phyloP scores from a whole-genome alignment of 305 asterid species.

The Fraxinus angustifolia region DNA sequence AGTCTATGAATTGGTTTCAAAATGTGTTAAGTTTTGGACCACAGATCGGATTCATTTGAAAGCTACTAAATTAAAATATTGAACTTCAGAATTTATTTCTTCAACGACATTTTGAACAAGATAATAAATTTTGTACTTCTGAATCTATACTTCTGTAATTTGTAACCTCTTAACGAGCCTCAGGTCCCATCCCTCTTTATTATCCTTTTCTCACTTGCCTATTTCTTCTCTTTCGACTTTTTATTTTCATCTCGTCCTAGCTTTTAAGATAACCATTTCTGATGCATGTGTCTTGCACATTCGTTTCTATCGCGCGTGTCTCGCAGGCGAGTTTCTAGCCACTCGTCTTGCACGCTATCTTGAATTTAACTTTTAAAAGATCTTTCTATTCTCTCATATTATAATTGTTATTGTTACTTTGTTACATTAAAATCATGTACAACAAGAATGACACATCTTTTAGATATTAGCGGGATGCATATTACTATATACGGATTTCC shows the following conservation, averaged over 20 bases:
- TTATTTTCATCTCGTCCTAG: not conserved
- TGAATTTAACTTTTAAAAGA: not conserved
- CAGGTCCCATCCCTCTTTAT: slow-evolving; percentile 24
- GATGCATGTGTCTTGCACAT: not conserved
- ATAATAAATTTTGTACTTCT: slow-evolving; percentile 21
- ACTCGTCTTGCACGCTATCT: not conserved
- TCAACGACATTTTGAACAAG: slow-evolving; percentile 27
- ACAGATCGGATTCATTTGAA: slow-evolving; percentile 40
- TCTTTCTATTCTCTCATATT: not conserved
- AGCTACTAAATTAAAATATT: slow-evolving; percentile 30
- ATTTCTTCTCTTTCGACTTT: not conserved
- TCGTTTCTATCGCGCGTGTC: not conserved
- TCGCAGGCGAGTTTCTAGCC: not conserved
- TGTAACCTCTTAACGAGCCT: slow-evolving; percentile 7
- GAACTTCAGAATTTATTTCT: slow-evolving; percentile 33
- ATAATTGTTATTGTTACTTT: not conserved
- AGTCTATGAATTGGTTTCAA: slow-evolving; percentile 55
- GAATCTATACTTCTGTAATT: slow-evolving; percentile 3
- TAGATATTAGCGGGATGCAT: not conserved
- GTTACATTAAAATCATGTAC: not conserved
- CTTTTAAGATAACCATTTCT: not conserved
- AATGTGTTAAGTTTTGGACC: slow-evolving; percentile 59
- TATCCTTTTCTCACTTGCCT: not conserved
- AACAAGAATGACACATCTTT: not conserved
- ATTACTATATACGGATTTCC: not conserved